Conservation (phyloP, 176 grass and related monocot genomes). For the Ampelocalamus luodianensis region DNA sequence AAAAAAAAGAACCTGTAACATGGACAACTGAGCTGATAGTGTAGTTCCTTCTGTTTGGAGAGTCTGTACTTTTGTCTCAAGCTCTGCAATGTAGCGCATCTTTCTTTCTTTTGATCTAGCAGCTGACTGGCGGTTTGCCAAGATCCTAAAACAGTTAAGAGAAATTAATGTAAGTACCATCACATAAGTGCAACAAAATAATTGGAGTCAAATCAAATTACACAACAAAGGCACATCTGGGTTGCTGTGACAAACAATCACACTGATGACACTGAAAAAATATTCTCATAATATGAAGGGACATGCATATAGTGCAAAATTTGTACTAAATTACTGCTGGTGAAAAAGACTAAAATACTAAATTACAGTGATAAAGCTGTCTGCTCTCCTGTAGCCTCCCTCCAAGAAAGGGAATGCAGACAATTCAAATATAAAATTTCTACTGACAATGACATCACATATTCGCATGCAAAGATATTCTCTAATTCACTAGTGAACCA, state of each 20-base stretch:
- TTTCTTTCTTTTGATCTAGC: conserved; percentile 99
- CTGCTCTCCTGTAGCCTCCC: background rate
- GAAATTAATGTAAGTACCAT: background rate
- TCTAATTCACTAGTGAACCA: background rate
- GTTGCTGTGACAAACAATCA: background rate
- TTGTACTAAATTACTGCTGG: conserved; percentile 12
- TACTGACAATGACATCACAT: conserved; percentile 17
- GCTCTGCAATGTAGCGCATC: conserved; percentile 93
- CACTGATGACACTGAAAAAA: background rate
- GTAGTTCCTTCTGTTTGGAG: conserved; percentile 91
- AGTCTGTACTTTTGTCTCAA: conserved; percentile 86
- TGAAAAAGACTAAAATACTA: background rate
- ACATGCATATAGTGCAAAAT: background rate
- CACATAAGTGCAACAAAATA: conserved; percentile 5
- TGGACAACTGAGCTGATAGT: conserved; percentile 75
- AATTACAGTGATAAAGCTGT: background rate
- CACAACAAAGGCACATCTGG: background rate
- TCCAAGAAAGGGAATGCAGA: background rate
- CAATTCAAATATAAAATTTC: background rate
- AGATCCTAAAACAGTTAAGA: conserved; percentile 57
- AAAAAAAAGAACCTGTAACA: conserved; percentile 76
- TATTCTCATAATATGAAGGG: background rate
- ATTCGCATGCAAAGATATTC: background rate
- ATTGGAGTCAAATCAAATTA: background rate
- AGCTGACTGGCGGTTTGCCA: conserved; percentile 96